phyloP scores from a whole-genome alignment of 78 protist genomes.

The Diacronema lutheri region DNA sequence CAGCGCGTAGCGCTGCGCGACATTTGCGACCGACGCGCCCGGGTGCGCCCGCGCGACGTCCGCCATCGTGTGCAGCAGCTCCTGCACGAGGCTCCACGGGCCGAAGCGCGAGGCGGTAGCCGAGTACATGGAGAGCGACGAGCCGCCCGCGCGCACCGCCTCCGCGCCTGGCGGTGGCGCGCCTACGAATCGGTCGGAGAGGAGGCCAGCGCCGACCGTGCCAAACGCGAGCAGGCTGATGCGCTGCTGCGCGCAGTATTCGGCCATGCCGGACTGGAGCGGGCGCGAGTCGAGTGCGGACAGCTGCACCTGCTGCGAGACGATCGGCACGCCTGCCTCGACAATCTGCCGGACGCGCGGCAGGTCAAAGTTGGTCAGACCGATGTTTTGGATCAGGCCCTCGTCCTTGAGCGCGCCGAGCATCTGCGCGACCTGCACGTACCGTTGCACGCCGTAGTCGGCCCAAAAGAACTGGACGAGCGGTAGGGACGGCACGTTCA shows the following conservation, averaged over 20 bases:
- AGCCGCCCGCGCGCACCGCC: neutral
- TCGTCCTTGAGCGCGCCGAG: neutral
- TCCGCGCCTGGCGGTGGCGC: neutral
- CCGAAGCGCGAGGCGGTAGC: neutral
- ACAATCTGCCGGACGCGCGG: neutral
- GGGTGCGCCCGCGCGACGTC: neutral
- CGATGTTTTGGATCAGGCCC: neutral
- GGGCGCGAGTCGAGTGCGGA: neutral
- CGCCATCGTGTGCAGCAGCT: neutral
- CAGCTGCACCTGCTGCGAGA: conserved; percentile 7
- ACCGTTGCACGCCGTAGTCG: neutral
- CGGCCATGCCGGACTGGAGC: neutral
- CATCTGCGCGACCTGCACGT: no score
- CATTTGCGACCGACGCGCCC: neutral
- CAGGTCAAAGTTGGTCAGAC: conserved; percentile 1
- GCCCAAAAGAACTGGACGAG: neutral
- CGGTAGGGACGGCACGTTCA: neutral
- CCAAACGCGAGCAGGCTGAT: neutral
- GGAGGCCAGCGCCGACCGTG: conserved; percentile 1
- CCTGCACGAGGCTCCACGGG: neutral
- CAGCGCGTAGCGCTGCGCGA: neutral
- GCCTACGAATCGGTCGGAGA: neutral
- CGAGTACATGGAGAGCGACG: neutral
- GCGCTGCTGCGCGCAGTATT: neutral
- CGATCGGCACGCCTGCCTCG: neutral